Evolutionary conservation across 768 basidiomycete genomes (phyloP).

Genomic region (Chalciporus sphaerocephalus): DNA sequence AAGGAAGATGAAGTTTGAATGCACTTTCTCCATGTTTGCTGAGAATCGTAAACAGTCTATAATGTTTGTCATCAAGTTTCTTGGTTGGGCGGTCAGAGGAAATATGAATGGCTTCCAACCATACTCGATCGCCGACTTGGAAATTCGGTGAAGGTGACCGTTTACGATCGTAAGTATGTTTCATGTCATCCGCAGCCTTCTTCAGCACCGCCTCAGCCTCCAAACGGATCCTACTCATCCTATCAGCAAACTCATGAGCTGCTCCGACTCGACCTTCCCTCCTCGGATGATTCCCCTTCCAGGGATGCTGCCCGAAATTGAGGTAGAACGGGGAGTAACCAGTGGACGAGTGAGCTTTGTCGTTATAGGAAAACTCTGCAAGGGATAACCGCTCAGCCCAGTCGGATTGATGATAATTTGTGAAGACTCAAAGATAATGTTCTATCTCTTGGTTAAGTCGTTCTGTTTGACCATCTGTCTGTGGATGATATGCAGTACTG

Average conservation of each 20-base stretch:
- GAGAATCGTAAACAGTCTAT: constrained; percentile 26
- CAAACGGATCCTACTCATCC: neutral
- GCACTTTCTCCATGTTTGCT: constrained; percentile 18
- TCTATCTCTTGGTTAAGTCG: constrained; percentile 38
- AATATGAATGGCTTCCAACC: constrained; percentile 26
- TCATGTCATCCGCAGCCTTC: constrained; percentile 26
- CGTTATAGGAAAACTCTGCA: constrained; percentile 35
- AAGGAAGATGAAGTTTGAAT: constrained; percentile 24
- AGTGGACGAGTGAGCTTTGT: constrained; percentile 27
- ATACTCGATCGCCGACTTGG: constrained; percentile 22
- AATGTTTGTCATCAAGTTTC: constrained; percentile 10
- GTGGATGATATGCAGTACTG: constrained; percentile 43
- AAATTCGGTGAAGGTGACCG: neutral
- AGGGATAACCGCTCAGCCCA: constrained; percentile 33
- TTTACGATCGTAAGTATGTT: constrained; percentile 15
- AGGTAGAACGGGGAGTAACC: constrained; percentile 20
- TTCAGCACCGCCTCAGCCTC: constrained; percentile 7
- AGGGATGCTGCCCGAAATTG: constrained; percentile 16
- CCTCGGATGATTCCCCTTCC: constrained; percentile 1
- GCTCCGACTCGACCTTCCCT: constrained; percentile 3
- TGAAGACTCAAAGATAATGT: constrained; percentile 34
- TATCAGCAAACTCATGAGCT: constrained; percentile 5
- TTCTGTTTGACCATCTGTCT: constrained; percentile 42
- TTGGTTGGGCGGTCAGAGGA: constrained; percentile 19
- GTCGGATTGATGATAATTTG: constrained; percentile 30